Evolutionary conservation across 371 early-diverging fungal genomes (phyloP).

Genomic region (Saksenaea oblongispora): DNA sequence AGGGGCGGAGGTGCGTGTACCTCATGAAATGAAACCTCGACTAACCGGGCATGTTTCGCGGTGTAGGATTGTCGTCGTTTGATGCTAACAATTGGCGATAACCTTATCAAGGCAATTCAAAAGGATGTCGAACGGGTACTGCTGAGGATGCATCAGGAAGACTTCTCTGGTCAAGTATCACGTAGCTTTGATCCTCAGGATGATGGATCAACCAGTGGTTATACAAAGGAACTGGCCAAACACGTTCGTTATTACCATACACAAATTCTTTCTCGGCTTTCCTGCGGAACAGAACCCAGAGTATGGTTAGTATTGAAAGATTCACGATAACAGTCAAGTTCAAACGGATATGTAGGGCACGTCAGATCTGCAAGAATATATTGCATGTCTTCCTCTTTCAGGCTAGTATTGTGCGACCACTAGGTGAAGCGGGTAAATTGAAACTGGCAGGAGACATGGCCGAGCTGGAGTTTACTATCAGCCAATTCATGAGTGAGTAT

Average conservation of each 20-base stretch:
- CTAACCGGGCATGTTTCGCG: neutral
- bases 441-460: slow-evolving; percentile 70
- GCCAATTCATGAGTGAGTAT: slow-evolving; percentile 53
- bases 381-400: slow-evolving; percentile 63
- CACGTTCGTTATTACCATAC: slow-evolving; percentile 61
- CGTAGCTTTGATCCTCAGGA: slow-evolving; percentile 20
- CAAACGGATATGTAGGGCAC: slow-evolving; percentile 38
- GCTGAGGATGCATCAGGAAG: slow-evolving; percentile 67
- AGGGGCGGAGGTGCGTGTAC: slow-evolving; percentile 44
- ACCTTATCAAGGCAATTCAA: slow-evolving; percentile 47
- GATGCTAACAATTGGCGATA: slow-evolving; percentile 55
- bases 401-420: slow-evolving; percentile 59
- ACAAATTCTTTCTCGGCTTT: slow-evolving; percentile 54
- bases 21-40: neutral
- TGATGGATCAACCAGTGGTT: slow-evolving; percentile 36
- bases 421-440: slow-evolving; percentile 64
- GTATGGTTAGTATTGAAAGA: slow-evolving; percentile 46
- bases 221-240: slow-evolving; percentile 55
- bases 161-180: slow-evolving; percentile 46
- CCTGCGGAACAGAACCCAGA: slow-evolving; percentile 63
- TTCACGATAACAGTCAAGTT: neutral
- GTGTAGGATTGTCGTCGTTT: slow-evolving; percentile 50
- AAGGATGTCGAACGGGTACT: slow-evolving; percentile 54
- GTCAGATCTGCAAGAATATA: slow-evolving; percentile 45
- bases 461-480: slow-evolving; percentile 68